phyloP scores from a whole-genome alignment of 495 filamentous ascomycete genomes.

The Penicillium malachiteum region DNA sequence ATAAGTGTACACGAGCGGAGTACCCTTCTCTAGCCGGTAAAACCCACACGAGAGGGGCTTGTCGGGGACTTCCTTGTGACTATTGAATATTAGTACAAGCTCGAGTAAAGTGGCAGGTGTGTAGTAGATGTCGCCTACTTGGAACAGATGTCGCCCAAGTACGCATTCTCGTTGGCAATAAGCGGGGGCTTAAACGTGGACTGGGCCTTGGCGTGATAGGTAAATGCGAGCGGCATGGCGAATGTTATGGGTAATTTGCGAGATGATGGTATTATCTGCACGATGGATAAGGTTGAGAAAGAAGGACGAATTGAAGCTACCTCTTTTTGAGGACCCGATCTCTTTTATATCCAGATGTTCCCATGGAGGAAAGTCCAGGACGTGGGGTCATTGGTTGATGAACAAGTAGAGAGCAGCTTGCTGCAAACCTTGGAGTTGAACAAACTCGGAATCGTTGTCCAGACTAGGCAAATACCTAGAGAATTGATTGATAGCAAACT shows the following conservation, averaged over 20 bases:
- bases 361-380: neutral
- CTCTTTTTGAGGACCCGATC: too few relatives aligned
- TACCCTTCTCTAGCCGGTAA: slow-evolving; percentile 73
- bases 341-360: neutral
- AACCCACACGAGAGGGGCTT: slow-evolving; percentile 68
- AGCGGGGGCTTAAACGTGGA: slow-evolving; percentile 66
- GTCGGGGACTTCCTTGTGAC: slow-evolving; percentile 56
- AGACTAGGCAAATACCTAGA: slow-evolving; percentile 17
- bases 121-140: slow-evolving; percentile 38
- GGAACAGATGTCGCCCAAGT: slow-evolving; percentile 62
- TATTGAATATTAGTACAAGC: slow-evolving; percentile 19
- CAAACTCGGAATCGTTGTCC: slow-evolving; percentile 16
- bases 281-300: too few relatives aligned
- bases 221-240: slow-evolving; percentile 38
- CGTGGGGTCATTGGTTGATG: too few relatives aligned
- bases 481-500: slow-evolving; percentile 3
- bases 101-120: neutral
- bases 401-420: too few relatives aligned
- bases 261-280: neutral
- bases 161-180: slow-evolving; percentile 75
- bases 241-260: neutral
- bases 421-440: too few relatives aligned
- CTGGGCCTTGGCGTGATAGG: slow-evolving; percentile 60
- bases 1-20: slow-evolving; percentile 71
- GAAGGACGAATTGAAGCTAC: too few relatives aligned